Conservation (phyloP, 768 basidiomycete genomes). For the Podaxis mareebaensis region DNA sequence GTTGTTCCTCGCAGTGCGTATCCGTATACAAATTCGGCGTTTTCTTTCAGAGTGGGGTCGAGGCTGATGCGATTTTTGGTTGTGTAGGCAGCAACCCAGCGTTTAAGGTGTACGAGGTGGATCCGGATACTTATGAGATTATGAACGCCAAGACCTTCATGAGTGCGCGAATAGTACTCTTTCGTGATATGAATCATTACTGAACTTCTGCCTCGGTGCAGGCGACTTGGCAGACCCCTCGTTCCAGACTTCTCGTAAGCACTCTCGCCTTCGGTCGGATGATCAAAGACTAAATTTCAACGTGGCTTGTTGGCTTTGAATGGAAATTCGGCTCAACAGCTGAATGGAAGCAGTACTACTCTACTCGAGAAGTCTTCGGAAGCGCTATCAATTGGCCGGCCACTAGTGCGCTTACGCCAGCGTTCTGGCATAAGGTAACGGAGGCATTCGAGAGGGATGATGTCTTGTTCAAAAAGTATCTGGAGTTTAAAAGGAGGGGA, state of each 20-base stretch:
- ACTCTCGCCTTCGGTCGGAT: not conserved
- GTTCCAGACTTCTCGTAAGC: conserved; percentile 49
- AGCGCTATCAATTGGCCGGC: conserved; percentile 37
- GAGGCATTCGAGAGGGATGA: conserved; percentile 51
- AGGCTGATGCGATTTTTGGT: not conserved
- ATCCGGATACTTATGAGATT: conserved; percentile 65
- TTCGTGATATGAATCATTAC: conserved; percentile 19
- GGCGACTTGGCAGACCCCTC: conserved; percentile 40
- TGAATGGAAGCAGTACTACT: conserved; percentile 56
- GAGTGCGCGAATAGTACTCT: conserved; percentile 28
- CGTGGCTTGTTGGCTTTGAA: not conserved
- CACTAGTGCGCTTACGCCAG: conserved; percentile 41
- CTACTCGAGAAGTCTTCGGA: conserved; percentile 53
- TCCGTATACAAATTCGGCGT: not conserved
- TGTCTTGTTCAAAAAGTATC: conserved; percentile 45
- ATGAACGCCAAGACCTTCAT: conserved; percentile 56
- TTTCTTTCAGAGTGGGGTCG: not conserved
- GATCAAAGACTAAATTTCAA: not conserved
- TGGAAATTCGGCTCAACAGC: conserved; percentile 28
- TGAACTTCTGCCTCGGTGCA: conserved; percentile 17
- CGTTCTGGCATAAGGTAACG: conserved; percentile 64
- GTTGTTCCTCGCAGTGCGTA: conserved; percentile 55
- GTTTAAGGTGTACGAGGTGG: conserved; percentile 63
- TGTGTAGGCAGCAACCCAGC: conserved; percentile 51
- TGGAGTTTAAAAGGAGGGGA: conserved; percentile 42